A percentile compares a stretch with the other conserved stretches of the same genome.
phyloP scores from a whole-genome alignment of 148 eudicot species.

The Heliosperma pusillum region DNA sequence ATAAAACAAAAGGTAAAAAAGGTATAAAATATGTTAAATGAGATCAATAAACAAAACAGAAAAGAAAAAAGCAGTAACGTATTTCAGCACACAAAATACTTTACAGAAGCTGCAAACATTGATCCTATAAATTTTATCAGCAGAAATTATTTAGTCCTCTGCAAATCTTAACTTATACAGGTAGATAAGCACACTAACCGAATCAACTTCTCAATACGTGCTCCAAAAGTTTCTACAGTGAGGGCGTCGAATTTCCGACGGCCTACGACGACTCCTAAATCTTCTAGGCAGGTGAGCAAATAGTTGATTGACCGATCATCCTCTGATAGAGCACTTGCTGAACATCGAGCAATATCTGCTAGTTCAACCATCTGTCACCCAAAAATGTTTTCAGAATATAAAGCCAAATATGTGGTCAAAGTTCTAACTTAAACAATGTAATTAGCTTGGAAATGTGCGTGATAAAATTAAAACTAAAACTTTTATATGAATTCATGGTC shows the following conservation, averaged over 20 bases:
- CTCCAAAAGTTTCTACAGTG: conserved; percentile 94
- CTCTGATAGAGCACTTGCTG: conserved; percentile 73
- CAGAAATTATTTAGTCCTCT: background rate
- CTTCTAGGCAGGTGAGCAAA: conserved; percentile 87
- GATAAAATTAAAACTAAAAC: background rate
- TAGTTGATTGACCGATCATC: conserved; percentile 72
- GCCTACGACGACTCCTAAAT: conserved; percentile 68
- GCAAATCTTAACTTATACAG: conserved; percentile 4
- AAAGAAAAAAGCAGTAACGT: background rate
- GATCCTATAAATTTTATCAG: background rate
- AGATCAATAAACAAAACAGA: background rate
- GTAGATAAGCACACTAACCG: conserved; percentile 44
- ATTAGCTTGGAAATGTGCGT: background rate
- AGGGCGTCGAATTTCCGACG: conserved; percentile 85
- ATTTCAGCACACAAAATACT: background rate
- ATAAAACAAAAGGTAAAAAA: background rate
- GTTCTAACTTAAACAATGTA: background rate
- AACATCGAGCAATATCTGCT: conserved; percentile 93
- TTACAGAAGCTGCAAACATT: background rate
- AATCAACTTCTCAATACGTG: conserved; percentile 93
- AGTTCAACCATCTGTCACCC: conserved; percentile 84
- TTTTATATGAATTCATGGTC: background rate
- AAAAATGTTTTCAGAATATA: conserved; percentile 11
- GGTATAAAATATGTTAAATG: background rate
- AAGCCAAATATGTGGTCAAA: conserved; percentile 12